Evolutionary conservation across 2,329 filamentous ascomycete genomes (phyloP).

Genomic region (Aquanectria penicillioides): DNA sequence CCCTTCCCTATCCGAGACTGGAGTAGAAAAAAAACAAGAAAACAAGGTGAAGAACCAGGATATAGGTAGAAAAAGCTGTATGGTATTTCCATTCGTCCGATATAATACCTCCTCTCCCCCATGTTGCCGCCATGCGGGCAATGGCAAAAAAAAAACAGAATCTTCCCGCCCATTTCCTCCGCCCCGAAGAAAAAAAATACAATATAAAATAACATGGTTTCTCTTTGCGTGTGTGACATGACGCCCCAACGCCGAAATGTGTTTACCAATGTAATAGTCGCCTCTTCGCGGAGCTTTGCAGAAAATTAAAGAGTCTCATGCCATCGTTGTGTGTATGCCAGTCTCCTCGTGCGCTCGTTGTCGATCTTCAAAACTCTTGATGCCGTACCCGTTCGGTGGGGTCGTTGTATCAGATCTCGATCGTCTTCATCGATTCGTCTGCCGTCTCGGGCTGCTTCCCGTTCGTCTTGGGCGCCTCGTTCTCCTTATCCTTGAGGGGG

Average conservation of each 20-base stretch:
- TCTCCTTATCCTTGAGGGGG: constrained; percentile 52
- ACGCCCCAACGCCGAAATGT: constrained; percentile 43
- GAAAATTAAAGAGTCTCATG: constrained; percentile 46
- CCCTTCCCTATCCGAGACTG: constrained; percentile 4
- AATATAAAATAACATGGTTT: constrained; percentile 30
- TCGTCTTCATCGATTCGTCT: constrained; percentile 69
- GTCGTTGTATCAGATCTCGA: constrained; percentile 61
- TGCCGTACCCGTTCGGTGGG: constrained; percentile 2
- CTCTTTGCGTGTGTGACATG: constrained; percentile 38
- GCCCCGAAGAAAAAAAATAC: constrained; percentile 23
- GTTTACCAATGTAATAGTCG: constrained; percentile 35
- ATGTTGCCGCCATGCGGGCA: neutral
- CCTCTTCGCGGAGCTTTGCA: constrained; percentile 42
- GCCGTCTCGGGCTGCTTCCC: constrained; percentile 56
- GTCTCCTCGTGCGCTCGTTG: constrained; percentile 36
- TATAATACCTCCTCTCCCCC: neutral
- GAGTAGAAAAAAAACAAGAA: constrained; percentile 27
- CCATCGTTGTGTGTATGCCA: constrained; percentile 42
- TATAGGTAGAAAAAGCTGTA: constrained; percentile 27
- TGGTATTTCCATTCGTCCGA: constrained; percentile 28
- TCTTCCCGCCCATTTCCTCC: constrained; percentile 18
- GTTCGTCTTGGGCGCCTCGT: constrained; percentile 52
- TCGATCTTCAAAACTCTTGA: constrained; percentile 30
- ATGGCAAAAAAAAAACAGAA: constrained; percentile 14
- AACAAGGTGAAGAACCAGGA: constrained; percentile 26